These are phyloP conservation scores for Discostella stelligeroides DNA, from an alignment of 108 stramenopile species.

Conservation along the genomic window DNA sequence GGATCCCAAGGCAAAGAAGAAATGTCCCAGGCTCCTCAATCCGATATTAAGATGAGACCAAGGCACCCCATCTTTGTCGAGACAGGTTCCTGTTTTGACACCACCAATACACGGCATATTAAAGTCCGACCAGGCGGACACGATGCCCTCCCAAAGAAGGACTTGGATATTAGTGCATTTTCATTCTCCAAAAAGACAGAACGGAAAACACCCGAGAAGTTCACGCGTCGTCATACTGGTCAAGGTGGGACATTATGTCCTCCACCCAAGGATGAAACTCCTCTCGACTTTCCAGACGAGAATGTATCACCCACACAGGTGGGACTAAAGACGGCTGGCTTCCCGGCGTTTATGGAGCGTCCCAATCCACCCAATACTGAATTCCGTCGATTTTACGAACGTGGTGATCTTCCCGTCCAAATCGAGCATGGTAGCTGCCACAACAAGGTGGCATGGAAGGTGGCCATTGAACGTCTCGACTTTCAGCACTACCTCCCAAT, in stretches of 20 bases:
- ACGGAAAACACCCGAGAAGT: constrained; percentile 52
- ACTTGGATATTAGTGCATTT: constrained; percentile 70
- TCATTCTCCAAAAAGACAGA: constrained; percentile 61
- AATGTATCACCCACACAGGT: constrained; percentile 37
- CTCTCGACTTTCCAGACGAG: constrained; percentile 46
- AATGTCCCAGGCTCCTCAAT: constrained; percentile 12
- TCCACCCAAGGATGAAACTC: constrained; percentile 30
- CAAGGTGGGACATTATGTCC: constrained; percentile 61
- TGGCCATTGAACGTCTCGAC: constrained; percentile 84
- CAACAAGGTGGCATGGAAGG: constrained; percentile 88
- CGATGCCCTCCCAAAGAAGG: constrained; percentile 60
- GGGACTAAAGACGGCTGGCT: constrained; percentile 43
- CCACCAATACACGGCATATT: constrained; percentile 44
- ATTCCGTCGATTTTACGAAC: constrained; percentile 85
- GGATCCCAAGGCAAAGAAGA: not conserved
- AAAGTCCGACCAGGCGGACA: constrained; percentile 81
- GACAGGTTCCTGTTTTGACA: constrained; percentile 63
- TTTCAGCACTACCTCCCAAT: constrained; percentile 92
- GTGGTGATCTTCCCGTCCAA: constrained; percentile 86
- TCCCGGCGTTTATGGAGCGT: constrained; percentile 72
- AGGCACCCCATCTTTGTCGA: constrained; percentile 43
- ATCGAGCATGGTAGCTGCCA: constrained; percentile 80
- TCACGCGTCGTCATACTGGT: constrained; percentile 68
- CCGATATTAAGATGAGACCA: constrained; percentile 32
- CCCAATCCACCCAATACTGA: constrained; percentile 91